phyloP scores from a whole-genome alignment of 2,329 filamentous ascomycete genomes.

The Cytospora mali region DNA sequence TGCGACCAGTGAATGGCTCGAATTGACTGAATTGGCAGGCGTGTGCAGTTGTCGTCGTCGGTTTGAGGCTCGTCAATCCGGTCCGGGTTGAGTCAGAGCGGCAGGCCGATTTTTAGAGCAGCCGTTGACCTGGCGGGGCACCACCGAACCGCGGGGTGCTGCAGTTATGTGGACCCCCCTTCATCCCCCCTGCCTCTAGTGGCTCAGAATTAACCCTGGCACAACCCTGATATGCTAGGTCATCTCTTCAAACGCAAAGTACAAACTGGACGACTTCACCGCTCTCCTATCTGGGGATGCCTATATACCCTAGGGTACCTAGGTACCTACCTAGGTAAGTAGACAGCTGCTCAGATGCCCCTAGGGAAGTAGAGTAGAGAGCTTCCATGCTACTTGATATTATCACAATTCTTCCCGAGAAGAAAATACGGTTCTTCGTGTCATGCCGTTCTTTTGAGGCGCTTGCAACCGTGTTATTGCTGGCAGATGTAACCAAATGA shows the following conservation, averaged over 20 bases:
- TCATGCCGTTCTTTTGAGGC: background rate
- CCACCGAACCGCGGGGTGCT: constrained; percentile 5
- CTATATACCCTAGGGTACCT: too few relatives aligned
- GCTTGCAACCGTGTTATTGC: background rate
- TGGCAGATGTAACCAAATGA: background rate
- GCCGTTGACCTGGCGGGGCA: constrained; percentile 11
- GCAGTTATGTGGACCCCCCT: background rate
- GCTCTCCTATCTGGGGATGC: background rate
- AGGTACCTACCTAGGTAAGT: too few relatives aligned
- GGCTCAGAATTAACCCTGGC: background rate
- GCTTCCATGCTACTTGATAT: background rate
- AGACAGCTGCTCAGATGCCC: background rate
- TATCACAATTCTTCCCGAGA: background rate
- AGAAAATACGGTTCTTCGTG: background rate
- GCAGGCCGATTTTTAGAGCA: constrained; percentile 23
- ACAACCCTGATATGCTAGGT: background rate
- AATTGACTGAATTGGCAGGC: background rate
- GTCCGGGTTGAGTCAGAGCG: constrained; percentile 23
- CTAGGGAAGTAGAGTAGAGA: background rate
- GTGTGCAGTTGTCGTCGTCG: constrained; percentile 4
- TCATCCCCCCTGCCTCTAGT: background rate
- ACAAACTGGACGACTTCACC: background rate
- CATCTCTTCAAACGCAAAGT: background rate
- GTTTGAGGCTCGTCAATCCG: constrained; percentile 7
- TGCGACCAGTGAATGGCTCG: constrained; percentile 14